Evolutionary conservation across 768 basidiomycete species (phyloP).

Genomic region (Termitomyces sp.): DNA sequence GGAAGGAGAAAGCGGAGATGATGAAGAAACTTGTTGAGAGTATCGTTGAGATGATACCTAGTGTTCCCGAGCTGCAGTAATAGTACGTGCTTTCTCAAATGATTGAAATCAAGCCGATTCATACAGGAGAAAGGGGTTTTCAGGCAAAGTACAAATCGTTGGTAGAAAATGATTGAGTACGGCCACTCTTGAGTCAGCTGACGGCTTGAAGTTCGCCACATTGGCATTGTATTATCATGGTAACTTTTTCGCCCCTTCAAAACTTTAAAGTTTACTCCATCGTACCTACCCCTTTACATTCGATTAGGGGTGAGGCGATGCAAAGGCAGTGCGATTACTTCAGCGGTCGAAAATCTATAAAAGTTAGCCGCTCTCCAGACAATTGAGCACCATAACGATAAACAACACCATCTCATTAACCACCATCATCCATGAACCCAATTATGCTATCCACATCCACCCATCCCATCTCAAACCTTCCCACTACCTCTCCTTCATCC

Average conservation of each 20-base stretch:
- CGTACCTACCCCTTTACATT: too few species aligned
- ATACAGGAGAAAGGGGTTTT: too few species aligned
- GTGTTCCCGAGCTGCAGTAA: conserved; percentile 6
- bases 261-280: too few species aligned
- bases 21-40: conserved; percentile 69
- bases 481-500: background rate
- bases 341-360: background rate
- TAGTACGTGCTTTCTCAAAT: background rate
- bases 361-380: background rate
- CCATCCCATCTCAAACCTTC: background rate
- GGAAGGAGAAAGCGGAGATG: conserved; percentile 64
- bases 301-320: background rate
- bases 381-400: background rate
- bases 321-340: background rate
- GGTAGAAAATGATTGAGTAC: too few species aligned
- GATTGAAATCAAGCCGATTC: too few species aligned
- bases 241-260: background rate
- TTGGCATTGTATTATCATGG: too few species aligned
- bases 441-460: too few species aligned
- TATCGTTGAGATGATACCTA: conserved; percentile 42
- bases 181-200: too few species aligned
- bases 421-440: background rate
- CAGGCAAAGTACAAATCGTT: too few species aligned
- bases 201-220: too few species aligned
- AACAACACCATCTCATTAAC: background rate